phyloP scores from a whole-genome alignment of 2,329 filamentous ascomycete species.

The Penicillium sclerotiorum region DNA sequence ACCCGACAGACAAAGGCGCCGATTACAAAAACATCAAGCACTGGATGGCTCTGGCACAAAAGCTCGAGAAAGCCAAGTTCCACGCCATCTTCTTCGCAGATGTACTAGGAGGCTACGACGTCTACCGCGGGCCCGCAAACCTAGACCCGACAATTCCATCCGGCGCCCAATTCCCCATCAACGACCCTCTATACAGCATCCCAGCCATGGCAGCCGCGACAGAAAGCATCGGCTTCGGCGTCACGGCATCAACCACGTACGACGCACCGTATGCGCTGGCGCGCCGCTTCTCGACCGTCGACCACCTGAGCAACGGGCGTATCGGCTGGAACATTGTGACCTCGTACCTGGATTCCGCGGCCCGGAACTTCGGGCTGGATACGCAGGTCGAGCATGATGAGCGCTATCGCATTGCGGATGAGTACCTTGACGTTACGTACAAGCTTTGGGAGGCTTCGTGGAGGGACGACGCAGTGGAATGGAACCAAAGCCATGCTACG shows the following conservation, averaged over 20 bases:
- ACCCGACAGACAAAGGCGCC: slow-evolving; percentile 39
- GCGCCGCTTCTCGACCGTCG: slow-evolving; percentile 56
- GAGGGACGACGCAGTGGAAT: slow-evolving; percentile 45
- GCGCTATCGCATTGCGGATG: slow-evolving; percentile 52
- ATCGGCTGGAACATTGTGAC: slow-evolving; percentile 59
- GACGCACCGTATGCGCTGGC: slow-evolving; percentile 59
- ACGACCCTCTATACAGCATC: slow-evolving; percentile 46
- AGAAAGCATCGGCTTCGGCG: slow-evolving; percentile 52
- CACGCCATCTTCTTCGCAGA: slow-evolving; percentile 57
- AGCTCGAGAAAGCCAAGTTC: slow-evolving; percentile 53
- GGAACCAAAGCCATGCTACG: slow-evolving; percentile 20
- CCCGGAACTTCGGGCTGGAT: slow-evolving; percentile 50
- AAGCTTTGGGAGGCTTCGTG: slow-evolving; percentile 59
- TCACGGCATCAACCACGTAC: slow-evolving; percentile 59
- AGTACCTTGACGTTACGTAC: slow-evolving; percentile 50
- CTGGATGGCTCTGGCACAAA: slow-evolving; percentile 53
- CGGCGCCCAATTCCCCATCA: slow-evolving; percentile 48
- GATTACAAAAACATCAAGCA: slow-evolving; percentile 48
- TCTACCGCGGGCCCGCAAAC: slow-evolving; percentile 48
- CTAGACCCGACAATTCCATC: slow-evolving; percentile 42
- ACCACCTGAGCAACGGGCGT: slow-evolving; percentile 55
- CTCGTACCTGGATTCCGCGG: slow-evolving; percentile 51
- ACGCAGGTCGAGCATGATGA: slow-evolving; percentile 54
- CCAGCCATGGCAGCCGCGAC: slow-evolving; percentile 53
- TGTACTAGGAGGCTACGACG: slow-evolving; percentile 51